Base-by-base conservation (phyloP, 768 basidiomycete genomes). In the Auricularia sp. region DNA sequence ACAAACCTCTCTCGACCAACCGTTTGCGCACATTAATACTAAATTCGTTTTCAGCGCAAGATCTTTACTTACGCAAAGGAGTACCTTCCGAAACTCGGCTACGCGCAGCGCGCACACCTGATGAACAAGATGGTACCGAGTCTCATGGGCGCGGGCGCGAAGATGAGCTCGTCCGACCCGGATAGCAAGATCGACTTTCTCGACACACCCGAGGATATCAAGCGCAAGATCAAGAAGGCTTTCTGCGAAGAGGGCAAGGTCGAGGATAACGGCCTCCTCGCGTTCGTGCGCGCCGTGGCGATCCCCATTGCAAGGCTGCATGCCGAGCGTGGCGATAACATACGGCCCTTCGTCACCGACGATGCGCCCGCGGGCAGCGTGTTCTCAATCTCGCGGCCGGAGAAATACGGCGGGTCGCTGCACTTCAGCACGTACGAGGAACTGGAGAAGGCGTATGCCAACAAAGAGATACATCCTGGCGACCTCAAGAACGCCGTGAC, bases 91-190 rank as follows among this genome's bases (percentile, higher is more conserved):
- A 82, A 85, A 67, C 82, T 98, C 37, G 97, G 96, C 42, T 98
- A 98, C 79, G 77, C 79, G 63, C 98, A 97, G 76, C 92, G 96
- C 39, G 91, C 95, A 0, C 97, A 99, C 74, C 81, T 99, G 56
- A 99, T 99, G 97, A 99, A 98, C 77, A 80, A 84, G 39, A 98
- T 98, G 95, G 93, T 98, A 0, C 94, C 95, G 36, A 94, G 95
- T 54, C 82, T 97, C 39, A 42, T 42, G 39, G 39, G 39, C 39
- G 87, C 87, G 54, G 95, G 95, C 37, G 92, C 93, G 18, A 99
- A 99, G 74, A 98, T 99, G 97, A 97, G 94, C 16, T 89, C 94
- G 1, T 98, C 96, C 1, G 96, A 98, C 70, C 94, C 94, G 36
- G 92, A 97, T 74, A 94, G 91, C 68, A 99, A 99, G 77, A 96